Percentiles rank a stretch among this genome's conserved stretches.
Conservation (phyloP, 1,284 basidiomycete species). For the Microbotryum violaceum region DNA sequence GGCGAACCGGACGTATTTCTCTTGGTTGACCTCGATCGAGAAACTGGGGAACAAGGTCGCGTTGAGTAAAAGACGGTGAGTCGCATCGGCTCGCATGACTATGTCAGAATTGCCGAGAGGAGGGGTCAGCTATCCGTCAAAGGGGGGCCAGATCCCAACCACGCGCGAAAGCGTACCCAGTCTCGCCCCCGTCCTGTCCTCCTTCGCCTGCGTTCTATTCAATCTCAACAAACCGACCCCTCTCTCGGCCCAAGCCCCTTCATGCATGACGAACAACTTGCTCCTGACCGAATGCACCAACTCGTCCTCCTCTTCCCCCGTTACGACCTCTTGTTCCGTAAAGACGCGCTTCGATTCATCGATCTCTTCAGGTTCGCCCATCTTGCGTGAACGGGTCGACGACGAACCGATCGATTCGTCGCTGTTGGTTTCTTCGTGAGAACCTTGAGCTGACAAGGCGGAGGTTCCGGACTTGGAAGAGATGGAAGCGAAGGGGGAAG, state of each 20-base stretch:
- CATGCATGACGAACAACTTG: constrained; percentile 34
- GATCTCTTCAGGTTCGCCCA: constrained; percentile 9
- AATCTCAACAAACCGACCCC: constrained; percentile 32
- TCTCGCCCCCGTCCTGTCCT: constrained; percentile 17
- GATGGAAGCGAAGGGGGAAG: constrained; percentile 18
- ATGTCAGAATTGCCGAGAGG: not conserved
- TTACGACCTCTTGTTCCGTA: constrained; percentile 28
- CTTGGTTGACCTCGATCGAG: constrained; percentile 30
- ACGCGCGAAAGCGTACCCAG: constrained; percentile 16
- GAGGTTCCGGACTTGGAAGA: constrained; percentile 5
- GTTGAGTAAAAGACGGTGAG: constrained; percentile 35
- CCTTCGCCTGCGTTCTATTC: constrained; percentile 16
- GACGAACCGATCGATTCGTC: not conserved
- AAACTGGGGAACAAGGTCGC: constrained; percentile 33
- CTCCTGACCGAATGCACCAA: constrained; percentile 27
- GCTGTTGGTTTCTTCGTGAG: no score
- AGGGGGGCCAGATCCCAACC: no score
- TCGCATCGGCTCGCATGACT: constrained; percentile 37
- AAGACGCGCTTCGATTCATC: constrained; percentile 14
- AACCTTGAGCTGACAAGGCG: not conserved
- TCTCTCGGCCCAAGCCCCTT: constrained; percentile 32
- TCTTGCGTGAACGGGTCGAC: constrained; percentile 4
- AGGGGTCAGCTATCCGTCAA: not conserved
- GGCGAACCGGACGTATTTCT: constrained; percentile 35
- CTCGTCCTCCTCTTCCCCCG: constrained; percentile 35